Conservation (phyloP, 2,329 filamentous ascomycete species). For the Arthrobotrys megalospora region DNA sequence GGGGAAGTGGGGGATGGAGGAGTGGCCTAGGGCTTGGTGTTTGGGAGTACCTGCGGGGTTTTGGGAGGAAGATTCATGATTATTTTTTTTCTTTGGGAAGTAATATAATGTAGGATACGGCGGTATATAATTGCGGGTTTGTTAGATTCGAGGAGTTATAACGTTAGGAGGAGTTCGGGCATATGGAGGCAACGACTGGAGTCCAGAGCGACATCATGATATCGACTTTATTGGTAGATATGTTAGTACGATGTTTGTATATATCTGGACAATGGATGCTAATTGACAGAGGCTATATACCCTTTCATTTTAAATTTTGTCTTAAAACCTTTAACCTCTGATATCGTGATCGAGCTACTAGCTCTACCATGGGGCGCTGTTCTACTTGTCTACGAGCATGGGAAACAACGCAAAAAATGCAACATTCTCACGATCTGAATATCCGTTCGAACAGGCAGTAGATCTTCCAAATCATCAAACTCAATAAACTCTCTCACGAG, state of each 20-base stretch:
- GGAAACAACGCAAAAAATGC: conserved; percentile 50
- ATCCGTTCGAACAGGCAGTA: conserved; percentile 8
- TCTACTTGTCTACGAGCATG: too few species aligned
- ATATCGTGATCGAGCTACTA: too few species aligned
- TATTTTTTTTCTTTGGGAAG: background rate
- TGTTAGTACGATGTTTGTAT: too few species aligned
- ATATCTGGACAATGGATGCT: too few species aligned
- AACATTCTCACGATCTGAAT: conserved; percentile 28
- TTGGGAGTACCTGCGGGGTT: conserved; percentile 45
- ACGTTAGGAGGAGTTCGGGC: conserved; percentile 9
- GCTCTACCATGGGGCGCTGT: too few species aligned
- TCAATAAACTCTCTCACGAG: conserved; percentile 45
- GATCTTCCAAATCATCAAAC: conserved; percentile 50
- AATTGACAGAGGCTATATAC: too few species aligned
- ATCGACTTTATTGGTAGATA: too few species aligned
- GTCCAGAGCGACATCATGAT: too few species aligned
- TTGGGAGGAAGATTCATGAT: conserved; percentile 6
- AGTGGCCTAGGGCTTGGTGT: conserved; percentile 67
- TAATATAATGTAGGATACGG: conserved; percentile 10
- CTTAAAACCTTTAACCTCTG: too few species aligned
- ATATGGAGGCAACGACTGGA: background rate
- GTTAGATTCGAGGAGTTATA: conserved; percentile 20
- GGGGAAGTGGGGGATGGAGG: conserved; percentile 67
- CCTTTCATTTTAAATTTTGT: too few species aligned
- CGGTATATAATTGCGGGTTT: background rate